Base-by-base conservation (phyloP, 495 filamentous ascomycete species). In the Penicillium odoratum region DNA sequence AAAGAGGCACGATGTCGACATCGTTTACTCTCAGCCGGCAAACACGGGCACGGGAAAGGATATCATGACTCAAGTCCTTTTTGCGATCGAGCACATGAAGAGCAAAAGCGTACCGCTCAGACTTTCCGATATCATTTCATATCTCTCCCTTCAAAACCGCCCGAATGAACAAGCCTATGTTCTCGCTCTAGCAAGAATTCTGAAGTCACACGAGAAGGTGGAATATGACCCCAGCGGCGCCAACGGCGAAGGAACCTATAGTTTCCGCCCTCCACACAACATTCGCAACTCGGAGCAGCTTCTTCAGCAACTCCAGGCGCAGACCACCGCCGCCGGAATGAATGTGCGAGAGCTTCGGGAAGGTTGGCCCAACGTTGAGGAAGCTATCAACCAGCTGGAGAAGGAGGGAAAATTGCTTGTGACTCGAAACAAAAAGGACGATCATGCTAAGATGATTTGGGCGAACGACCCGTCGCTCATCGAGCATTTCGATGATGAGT, bases 341-440 rank as follows among this genome's bases (percentile, higher is more conserved):
- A 78, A 74, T 46, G 90, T 97, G 48, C 90, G 89, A 66, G 91
- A 96, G 56, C 80, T 98, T 29, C 93, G 93, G 69, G 94, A 98
- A 66, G 95, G 95, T 29, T 98, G 94, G 94, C 84, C 86, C 6
- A 87, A 87, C 57, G 92, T 89, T 58, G 84, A 91, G 45, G 82
- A 86, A 15, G 81, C 88, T 2, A 89, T 98, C 73, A 82, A 84
- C 56, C 78, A 84, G 61, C 76, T 98, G 54, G 94, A 98, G 78
- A 72, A 71, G 18, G 83, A 88, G 62, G 87, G 90, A 53, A 87
- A 88, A 73, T 77, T 98, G 11, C 77, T 97, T 18, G 89, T 96
- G 15, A 88, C 88, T 29, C 83, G 92, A 40, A 93, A 92, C 55
- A 96, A 95, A 78, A 98, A 98, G 74, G 95, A 98, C 66, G 87